phyloP scores from a whole-genome alignment of 1,284 basidiomycete genomes.

The Sanghuangporus baumii region DNA sequence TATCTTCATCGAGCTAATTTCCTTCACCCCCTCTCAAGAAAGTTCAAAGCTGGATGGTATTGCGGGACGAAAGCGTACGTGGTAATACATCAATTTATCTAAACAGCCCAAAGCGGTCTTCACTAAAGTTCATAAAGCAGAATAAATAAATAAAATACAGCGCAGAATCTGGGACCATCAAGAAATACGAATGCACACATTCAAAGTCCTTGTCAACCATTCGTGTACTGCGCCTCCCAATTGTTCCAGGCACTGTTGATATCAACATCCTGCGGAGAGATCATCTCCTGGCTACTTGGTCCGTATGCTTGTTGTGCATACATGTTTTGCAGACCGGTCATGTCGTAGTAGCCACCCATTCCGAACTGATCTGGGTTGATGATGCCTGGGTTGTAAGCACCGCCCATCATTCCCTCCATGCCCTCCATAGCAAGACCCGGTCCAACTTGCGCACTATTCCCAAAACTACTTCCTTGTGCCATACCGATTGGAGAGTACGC shows the following conservation, averaged over 20 bases:
- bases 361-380: constrained; percentile 1
- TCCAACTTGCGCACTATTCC: constrained; percentile 1
- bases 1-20: no score
- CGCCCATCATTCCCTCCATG: constrained; percentile 2
- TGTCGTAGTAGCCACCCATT: constrained; percentile 2
- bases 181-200: not conserved
- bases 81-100: not conserved
- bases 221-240: constrained; percentile 10
- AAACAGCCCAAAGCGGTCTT: not conserved
- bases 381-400: not conserved
- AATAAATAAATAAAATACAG: not conserved
- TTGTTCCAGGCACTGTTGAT: constrained; percentile 10
- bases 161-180: not conserved
- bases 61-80: not conserved
- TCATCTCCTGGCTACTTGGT: not conserved
- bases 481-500: constrained; percentile 18
- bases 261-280: constrained; percentile 12
- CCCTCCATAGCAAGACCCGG: not conserved
- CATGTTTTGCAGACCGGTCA: constrained; percentile 6
- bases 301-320: constrained; percentile 5
- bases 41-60: not conserved
- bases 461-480: not conserved
- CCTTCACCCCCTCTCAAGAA: no score
- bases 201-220: not conserved
- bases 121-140: not conserved